Evolutionary conservation across 2,329 filamentous ascomycete genomes (phyloP).

Genomic region (Didymellaceae sp.): DNA sequence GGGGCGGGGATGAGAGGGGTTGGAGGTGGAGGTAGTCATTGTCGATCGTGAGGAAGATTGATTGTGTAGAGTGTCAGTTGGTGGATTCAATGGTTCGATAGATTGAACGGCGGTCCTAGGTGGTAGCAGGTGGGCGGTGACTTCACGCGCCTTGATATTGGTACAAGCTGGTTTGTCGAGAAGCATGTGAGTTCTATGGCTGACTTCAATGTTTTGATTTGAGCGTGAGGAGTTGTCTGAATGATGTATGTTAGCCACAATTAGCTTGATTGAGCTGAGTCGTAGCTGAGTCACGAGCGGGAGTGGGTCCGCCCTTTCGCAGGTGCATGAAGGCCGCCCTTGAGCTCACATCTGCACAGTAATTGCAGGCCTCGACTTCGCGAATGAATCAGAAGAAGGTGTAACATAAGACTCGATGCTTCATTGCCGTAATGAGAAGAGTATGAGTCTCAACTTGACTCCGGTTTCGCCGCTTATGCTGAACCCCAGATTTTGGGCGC

Average conservation of each 20-base stretch:
- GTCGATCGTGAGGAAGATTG: not conserved
- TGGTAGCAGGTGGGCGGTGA: too few species aligned
- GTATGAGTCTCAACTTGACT: conserved; percentile 5
- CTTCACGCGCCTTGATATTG: too few species aligned
- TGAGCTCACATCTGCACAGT: not conserved
- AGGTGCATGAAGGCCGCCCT: conserved; percentile 1
- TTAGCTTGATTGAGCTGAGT: too few species aligned
- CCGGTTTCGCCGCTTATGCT: conserved; percentile 9
- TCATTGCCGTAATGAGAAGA: not conserved
- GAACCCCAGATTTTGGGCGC: conserved; percentile 2
- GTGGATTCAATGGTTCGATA: not conserved
- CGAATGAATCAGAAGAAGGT: not conserved
- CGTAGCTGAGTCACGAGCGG: conserved; percentile 5
- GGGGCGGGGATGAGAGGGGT: conserved; percentile 7
- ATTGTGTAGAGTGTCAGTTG: not conserved
- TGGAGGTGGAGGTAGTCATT: conserved; percentile 3
- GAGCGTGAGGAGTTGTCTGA: too few species aligned
- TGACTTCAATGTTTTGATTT: too few species aligned
- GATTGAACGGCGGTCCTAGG: too few species aligned
- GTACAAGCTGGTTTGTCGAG: too few species aligned
- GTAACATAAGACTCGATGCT: not conserved
- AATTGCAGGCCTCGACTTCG: not conserved
- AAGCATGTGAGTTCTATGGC: too few species aligned
- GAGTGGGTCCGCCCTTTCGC: conserved; percentile 13
- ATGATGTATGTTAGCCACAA: not conserved